A percentile compares a stretch with the other conserved stretches of the same genome.
phyloP scores from a whole-genome alignment of 1,284 basidiomycete genomes.

The Leccinum laetum region DNA sequence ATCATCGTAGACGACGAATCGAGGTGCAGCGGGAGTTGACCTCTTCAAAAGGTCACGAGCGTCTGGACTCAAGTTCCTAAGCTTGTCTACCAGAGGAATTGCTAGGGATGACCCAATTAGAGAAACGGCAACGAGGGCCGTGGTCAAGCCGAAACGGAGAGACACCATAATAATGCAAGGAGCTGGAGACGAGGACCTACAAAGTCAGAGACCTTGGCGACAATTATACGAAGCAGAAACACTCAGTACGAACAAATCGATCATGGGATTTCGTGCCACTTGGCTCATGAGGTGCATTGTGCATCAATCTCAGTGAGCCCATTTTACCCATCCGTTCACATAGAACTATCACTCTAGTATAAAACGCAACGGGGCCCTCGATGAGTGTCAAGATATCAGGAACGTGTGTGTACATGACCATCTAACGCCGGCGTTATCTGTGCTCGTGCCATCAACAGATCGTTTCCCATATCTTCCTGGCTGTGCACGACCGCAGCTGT shows the following conservation, averaged over 20 bases:
- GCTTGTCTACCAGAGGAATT: constrained; percentile 8
- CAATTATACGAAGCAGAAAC: background rate
- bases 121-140: constrained; percentile 1
- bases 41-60: constrained; percentile 15
- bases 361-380: background rate
- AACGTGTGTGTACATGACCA: constrained; percentile 51
- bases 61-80: constrained; percentile 4
- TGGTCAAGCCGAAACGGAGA: background rate
- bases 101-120: constrained; percentile 1
- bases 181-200: background rate
- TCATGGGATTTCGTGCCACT: background rate
- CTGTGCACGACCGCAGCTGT: constrained; percentile 50
- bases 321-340: background rate
- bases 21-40: constrained; percentile 31
- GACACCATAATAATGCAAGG: constrained; percentile 1
- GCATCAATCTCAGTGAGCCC: background rate
- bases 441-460: constrained; percentile 88
- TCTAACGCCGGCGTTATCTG: constrained; percentile 91
- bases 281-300: background rate
- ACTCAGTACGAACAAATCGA: background rate
- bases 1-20: constrained; percentile 46
- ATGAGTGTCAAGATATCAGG: background rate
- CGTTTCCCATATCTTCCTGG: constrained; percentile 75
- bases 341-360: background rate
- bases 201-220: background rate